Conservation (phyloP, 1,284 basidiomycete species). For the Rhizoctonia solani region DNA sequence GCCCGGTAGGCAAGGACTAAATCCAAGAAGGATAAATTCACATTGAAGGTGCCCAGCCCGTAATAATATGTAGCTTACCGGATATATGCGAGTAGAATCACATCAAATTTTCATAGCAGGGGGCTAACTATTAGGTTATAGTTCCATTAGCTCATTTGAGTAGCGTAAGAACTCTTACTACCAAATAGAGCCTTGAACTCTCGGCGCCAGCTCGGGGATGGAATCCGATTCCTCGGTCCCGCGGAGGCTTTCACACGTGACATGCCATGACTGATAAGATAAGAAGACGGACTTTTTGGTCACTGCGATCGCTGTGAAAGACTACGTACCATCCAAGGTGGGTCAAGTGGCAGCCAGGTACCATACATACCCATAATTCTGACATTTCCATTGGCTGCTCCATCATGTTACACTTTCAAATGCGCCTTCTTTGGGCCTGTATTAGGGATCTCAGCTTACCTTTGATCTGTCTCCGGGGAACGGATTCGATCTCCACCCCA, state of each 20-base stretch:
- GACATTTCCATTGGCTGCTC: neutral
- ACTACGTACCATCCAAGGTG: neutral
- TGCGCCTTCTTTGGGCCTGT: conserved; percentile 5
- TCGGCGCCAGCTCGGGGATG: neutral
- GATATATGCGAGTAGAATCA: neutral
- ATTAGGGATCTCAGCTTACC: neutral
- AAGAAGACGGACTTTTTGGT: conserved; percentile 23
- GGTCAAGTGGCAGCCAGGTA: neutral
- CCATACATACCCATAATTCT: neutral
- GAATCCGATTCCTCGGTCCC: neutral
- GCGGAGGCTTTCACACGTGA: conserved; percentile 14
- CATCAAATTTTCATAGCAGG: no score
- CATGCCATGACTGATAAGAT: conserved; percentile 26
- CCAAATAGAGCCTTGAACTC: neutral
- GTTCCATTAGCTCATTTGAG: no score
- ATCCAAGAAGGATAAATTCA: neutral
- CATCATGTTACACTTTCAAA: neutral
- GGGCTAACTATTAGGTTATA: no score
- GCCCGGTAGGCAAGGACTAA: neutral
- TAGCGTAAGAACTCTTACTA: no score
- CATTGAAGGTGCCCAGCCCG: no score
- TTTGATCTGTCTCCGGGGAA: neutral
- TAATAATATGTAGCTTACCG: neutral
- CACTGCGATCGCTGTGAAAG: conserved; percentile 13
- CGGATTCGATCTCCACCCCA: neutral